Base-by-base conservation (phyloP, 129 eudicot genomes). In the Kitagawia praeruptora region DNA sequence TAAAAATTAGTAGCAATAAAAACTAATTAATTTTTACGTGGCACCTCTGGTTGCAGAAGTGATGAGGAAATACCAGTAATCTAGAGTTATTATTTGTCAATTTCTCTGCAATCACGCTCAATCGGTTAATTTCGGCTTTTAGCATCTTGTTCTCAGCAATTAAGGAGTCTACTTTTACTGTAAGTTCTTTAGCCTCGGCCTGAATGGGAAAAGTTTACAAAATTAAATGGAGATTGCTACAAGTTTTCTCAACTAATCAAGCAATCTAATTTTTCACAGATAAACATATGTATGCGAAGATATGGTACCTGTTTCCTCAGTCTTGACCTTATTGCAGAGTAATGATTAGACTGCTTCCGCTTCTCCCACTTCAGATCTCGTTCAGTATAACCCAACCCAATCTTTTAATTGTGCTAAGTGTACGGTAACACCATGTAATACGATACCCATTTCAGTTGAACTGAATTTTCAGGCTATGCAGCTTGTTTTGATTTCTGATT, bases 131-230 rank as follows among this genome's bases (percentile, higher is more conserved):
- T 80, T 95, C 96, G 1, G 96, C 83, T 84, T 86, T 89, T 9
- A 95, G 91, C 13, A 82, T 81, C 85, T 83, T 31, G 67, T 95
- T 92, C 75, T 92, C 94, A 75, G 85, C 76, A 80, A 87, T 90
- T 23, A 92, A 86, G 34, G 91, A 79, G 37, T 90, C 94, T 77
- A 95, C 99, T 84, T 81, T 86, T 44, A 76, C 49, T 6, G 93
- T 88, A 42, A 95, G 88, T 85, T 95, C 99, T 86, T 92, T 96
- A 31, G 97, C 82, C 86, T 95, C 99, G 42, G 97, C 97, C 97
- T 92, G 85, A 16, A 80, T 44, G 45, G 73, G 71, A 23, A 53
- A 46, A 27, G 8, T 56, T 56, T 56, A 8, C 66, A 56, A 54
- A 56, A 21, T 6, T 56, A 70, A 25, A 41, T 21, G 25, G 45